Evolutionary conservation across 2,329 filamentous ascomycete species (phyloP), one percentile per base, ranked within the genome.

Genomic region (Colletotrichum plurivorum): DNA sequence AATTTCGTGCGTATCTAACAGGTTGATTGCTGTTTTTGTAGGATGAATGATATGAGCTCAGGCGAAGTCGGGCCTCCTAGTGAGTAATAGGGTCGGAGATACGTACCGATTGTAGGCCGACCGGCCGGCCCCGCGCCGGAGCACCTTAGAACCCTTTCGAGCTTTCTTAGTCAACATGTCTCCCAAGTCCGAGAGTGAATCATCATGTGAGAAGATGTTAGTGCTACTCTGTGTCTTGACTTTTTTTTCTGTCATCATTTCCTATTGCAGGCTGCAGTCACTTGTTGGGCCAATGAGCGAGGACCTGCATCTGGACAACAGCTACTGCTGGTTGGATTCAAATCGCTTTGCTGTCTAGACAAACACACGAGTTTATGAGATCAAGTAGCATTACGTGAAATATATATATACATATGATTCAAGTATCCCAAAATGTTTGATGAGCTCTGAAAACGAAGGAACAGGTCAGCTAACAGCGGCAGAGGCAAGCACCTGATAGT

Each of bases 41-140:
- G 41, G 41, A 43, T 15, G 6, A 16, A 16, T 43, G 12, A 16
- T 43, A 16, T 43, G 41, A 43, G 13, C 16, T 8, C 41, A n/a
- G 41, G 41, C 41, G 41, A 43, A 49, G 46, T 49, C 46, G 46
- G n/a, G 46, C 46, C 18, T 20, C 16, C 46, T 49, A 22, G 25
- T 52, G 20, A 52, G 25, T 52, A 16, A 25, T 16, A 15, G 49
- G 25, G 4, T 25, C 6, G 49, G 15, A 25, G 31, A 27, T 25
- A 39, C 46, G 20, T 20, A 20, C 46, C n/a, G 18, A 20, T 51
- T 20, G 8, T 36, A 27, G 52, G 18, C 22, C 18, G 13, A 22
- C 6, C 36, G 46, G 18, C 41, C 43, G 63, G 58, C 36, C 52
- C 51, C 63, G 20, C 57, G 51, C 58, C 57, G 36, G 45, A 31